A percentile compares a stretch with the other conserved stretches of the same genome.
Evolutionary conservation across 2,329 filamentous ascomycete species (phyloP).

Genomic region (Paraphaeosphaeria sporulosa): DNA sequence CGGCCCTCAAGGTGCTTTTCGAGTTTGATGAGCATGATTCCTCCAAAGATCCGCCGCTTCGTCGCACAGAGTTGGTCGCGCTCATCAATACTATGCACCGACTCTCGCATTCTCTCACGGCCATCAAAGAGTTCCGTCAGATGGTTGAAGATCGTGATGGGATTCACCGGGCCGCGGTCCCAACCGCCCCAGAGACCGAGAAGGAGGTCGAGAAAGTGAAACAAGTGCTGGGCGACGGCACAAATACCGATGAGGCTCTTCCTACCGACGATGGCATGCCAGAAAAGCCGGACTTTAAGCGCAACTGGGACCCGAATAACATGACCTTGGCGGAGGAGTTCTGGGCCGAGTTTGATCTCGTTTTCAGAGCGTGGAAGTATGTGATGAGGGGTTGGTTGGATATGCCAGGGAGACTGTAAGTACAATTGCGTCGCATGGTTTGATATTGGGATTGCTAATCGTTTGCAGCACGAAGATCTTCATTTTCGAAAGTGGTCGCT

Average conservation of each 20-base stretch:
- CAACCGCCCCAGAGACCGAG: conserved; percentile 30
- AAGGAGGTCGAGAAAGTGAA: conserved; percentile 43
- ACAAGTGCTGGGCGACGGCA: conserved; percentile 31
- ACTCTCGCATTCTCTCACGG: conserved; percentile 79
- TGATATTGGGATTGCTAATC: background rate
- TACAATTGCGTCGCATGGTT: conserved; percentile 34
- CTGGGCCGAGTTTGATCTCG: conserved; percentile 67
- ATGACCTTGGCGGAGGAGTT: conserved; percentile 65
- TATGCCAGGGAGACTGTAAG: conserved; percentile 75
- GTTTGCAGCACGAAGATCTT: conserved; percentile 60
- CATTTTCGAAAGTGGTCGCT: conserved; percentile 60
- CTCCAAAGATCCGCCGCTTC: conserved; percentile 72
- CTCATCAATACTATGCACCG: conserved; percentile 93
- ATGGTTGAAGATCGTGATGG: conserved; percentile 56
- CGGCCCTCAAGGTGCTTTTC: conserved; percentile 93
- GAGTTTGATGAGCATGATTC: conserved; percentile 79
- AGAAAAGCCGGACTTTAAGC: conserved; percentile 53
- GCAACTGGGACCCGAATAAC: conserved; percentile 49
- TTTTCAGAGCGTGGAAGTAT: conserved; percentile 69
- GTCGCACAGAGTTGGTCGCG: conserved; percentile 91
- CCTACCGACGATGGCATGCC: conserved; percentile 50
- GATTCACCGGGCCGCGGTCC: conserved; percentile 27
- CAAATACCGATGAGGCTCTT: conserved; percentile 23
- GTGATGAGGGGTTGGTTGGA: conserved; percentile 75
- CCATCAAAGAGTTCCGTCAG: conserved; percentile 74